phyloP scores from a whole-genome alignment of 768 basidiomycete species.

The Suillus subluteus region DNA sequence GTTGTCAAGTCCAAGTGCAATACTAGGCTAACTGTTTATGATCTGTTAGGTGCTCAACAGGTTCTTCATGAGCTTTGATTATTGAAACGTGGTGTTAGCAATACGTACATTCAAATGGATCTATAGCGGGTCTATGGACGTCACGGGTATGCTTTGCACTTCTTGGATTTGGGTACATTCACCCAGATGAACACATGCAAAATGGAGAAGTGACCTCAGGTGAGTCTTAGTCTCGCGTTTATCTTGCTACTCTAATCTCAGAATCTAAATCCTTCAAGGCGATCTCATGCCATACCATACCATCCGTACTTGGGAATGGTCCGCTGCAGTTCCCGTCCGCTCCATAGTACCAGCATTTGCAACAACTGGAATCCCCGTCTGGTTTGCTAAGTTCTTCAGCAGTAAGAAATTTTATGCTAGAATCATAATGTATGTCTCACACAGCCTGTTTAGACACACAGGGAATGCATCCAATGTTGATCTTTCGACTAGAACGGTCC shows the following conservation, averaged over 20 bases:
- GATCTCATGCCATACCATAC: slow-evolving; percentile 31
- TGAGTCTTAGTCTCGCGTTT: slow-evolving; percentile 17
- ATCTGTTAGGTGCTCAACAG: not conserved
- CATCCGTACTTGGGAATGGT: slow-evolving; percentile 43
- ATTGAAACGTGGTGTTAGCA: slow-evolving; percentile 18
- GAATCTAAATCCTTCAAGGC: slow-evolving; percentile 22
- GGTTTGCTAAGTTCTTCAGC: slow-evolving; percentile 18
- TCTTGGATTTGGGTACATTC: slow-evolving; percentile 41
- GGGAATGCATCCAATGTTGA: slow-evolving; percentile 15
- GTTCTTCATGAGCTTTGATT: not conserved
- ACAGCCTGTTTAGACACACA: slow-evolving; percentile 19
- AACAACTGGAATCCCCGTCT: slow-evolving; percentile 39
- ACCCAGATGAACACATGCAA: slow-evolving; percentile 47
- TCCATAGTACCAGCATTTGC: slow-evolving; percentile 36
- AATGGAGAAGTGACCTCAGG: slow-evolving; percentile 44
- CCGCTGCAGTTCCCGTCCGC: slow-evolving; percentile 36
- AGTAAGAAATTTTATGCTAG: slow-evolving; percentile 25
- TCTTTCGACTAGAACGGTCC: slow-evolving; percentile 36
- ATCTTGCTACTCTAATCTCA: slow-evolving; percentile 13
- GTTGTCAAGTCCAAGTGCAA: not conserved
- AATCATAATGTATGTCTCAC: slow-evolving; percentile 12
- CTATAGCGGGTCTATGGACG: slow-evolving; percentile 31
- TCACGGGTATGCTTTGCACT: slow-evolving; percentile 36
- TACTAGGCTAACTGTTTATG: not conserved
- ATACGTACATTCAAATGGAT: slow-evolving; percentile 20